Evolutionary conservation across 2,329 filamentous ascomycete species (phyloP).

Genomic region (Colletotrichum musae): DNA sequence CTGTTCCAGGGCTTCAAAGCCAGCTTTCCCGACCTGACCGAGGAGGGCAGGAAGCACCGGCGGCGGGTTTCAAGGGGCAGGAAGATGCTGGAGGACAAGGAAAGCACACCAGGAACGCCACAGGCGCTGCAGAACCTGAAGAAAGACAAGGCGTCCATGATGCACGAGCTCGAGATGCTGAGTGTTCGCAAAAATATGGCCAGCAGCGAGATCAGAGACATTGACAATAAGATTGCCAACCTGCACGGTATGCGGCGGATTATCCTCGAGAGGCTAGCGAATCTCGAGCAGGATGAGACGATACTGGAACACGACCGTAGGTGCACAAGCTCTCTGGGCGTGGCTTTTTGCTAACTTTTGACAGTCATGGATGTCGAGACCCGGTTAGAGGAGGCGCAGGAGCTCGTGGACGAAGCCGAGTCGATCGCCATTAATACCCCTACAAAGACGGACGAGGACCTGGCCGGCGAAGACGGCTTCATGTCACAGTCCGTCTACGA

Average conservation of each 20-base stretch:
- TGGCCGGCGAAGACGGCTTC: constrained; percentile 74
- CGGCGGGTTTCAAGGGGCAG: constrained; percentile 81
- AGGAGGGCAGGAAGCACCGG: constrained; percentile 79
- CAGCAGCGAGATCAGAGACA: constrained; percentile 94
- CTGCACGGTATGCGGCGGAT: constrained; percentile 93
- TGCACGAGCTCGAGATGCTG: constrained; percentile 92
- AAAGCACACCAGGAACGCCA: constrained; percentile 68
- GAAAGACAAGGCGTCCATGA: constrained; percentile 83
- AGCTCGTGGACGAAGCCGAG: constrained; percentile 71
- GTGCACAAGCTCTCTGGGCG: constrained; percentile 48
- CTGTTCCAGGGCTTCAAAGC: constrained; percentile 98
- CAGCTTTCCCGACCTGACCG: constrained; percentile 79
- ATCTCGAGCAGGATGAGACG: constrained; percentile 90
- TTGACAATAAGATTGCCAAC: constrained; percentile 97
- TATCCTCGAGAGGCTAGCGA: constrained; percentile 87
- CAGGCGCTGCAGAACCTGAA: constrained; percentile 81
- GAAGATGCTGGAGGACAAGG: constrained; percentile 79
- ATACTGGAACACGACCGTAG: constrained; percentile 89
- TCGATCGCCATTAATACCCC: constrained; percentile 67
- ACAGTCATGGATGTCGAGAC: constrained; percentile 74
- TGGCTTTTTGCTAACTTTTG: constrained; percentile 49
- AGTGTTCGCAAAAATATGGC: constrained; percentile 97
- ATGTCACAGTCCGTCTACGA: constrained; percentile 99
- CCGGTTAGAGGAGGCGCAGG: constrained; percentile 73
- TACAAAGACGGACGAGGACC: constrained; percentile 67